A percentile compares a stretch with the other conserved stretches of the same genome.
phyloP scores from a whole-genome alignment of 306 rosid genomes.

The Aeschynomene evenia region DNA sequence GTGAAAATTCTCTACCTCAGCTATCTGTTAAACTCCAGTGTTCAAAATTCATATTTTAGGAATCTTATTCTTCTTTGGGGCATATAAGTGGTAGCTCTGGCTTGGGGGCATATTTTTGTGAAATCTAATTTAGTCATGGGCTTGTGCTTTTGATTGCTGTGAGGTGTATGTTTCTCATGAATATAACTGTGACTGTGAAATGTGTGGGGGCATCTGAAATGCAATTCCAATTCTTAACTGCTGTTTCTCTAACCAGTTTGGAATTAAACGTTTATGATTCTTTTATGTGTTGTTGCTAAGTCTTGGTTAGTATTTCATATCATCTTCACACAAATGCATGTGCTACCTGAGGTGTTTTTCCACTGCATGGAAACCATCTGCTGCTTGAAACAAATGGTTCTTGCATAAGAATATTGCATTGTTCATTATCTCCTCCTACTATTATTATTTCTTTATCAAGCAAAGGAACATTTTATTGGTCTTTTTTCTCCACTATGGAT shows the following conservation, averaged over 20 bases:
- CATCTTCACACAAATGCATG: not conserved
- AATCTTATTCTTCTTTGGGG: slow-evolving; percentile 16
- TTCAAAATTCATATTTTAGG: slow-evolving; percentile 21
- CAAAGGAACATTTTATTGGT: not conserved
- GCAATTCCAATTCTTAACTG: slow-evolving; percentile 1
- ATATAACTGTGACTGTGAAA: slow-evolving; percentile 7
- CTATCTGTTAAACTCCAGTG: slow-evolving; percentile 15
- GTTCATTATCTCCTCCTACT: not conserved
- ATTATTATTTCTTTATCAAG: not conserved
- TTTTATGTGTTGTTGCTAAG: not conserved
- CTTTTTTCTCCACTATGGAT: not conserved
- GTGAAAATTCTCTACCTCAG: slow-evolving; percentile 14
- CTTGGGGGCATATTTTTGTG: slow-evolving; percentile 12
- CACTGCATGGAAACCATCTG: not conserved
- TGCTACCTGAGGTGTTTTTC: slow-evolving; percentile 3
- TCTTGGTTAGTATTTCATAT: not conserved
- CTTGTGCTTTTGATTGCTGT: slow-evolving; percentile 16
- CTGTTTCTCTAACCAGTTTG: not conserved
- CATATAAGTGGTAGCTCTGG: not conserved
- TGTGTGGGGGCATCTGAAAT: slow-evolving; percentile 4
- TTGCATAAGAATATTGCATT: not conserved
- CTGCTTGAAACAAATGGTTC: not conserved
- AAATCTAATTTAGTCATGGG: not conserved
- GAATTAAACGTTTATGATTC: slow-evolving; percentile 2
- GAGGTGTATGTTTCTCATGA: slow-evolving; percentile 22